Conservation (phyloP, 2,329 filamentous ascomycete genomes). For the Neofusicoccum sp. region DNA sequence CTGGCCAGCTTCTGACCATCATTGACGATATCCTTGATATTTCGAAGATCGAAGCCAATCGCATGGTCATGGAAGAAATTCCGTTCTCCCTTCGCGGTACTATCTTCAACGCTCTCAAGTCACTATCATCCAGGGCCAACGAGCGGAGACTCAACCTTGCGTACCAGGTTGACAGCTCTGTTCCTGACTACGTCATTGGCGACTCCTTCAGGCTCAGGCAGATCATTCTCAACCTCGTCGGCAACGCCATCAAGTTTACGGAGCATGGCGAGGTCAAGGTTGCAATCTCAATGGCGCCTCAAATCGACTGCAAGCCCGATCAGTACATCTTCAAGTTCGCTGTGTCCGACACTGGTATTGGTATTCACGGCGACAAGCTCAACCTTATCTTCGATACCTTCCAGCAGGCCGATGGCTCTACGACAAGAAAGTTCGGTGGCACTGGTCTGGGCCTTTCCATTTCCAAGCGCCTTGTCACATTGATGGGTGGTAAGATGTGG, state of each 20-base stretch:
- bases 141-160: conserved; percentile 91
- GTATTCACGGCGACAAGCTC: conserved; percentile 91
- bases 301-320: conserved; percentile 63
- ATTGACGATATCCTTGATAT: conserved; percentile 79
- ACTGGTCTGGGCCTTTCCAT: conserved; percentile 93
- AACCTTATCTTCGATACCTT: conserved; percentile 98
- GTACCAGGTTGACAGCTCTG: conserved; percentile 88
- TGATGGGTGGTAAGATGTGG: conserved; percentile 97
- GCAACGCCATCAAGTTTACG: conserved; percentile 98
- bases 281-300: conserved; percentile 73
- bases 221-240: conserved; percentile 94
- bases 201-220: conserved; percentile 95
- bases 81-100: conserved; percentile 91
- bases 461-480: conserved; percentile 87
- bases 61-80: conserved; percentile 98
- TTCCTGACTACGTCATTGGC: conserved; percentile 92
- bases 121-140: conserved; percentile 93
- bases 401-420: conserved; percentile 96
- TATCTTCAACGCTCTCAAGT: conserved; percentile 96
- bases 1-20: conserved; percentile 93
- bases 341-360: conserved; percentile 94
- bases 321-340: conserved; percentile 96
- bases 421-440: conserved; percentile 92
- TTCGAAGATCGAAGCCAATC: conserved; percentile 82
- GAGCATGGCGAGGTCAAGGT: conserved; percentile 95